phyloP scores from a whole-genome alignment of 805 yeast species.

The Wickerhamomyces bovis region DNA sequence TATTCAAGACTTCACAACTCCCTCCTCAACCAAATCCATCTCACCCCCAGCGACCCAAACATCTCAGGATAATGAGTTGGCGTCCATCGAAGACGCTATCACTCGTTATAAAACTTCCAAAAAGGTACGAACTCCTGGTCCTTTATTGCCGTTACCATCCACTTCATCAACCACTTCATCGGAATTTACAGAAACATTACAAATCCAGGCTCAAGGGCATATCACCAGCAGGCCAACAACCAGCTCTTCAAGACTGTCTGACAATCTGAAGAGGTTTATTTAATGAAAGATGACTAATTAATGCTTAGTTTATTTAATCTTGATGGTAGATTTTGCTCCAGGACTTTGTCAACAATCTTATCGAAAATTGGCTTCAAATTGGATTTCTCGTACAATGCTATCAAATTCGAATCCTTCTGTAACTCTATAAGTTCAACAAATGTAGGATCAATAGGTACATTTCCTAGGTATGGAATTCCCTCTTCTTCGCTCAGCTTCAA shows the following conservation, averaged over 20 bases:
- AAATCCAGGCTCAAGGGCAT: neutral
- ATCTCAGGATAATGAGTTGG: neutral
- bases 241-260: slow-evolving; percentile 1
- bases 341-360: slow-evolving; percentile 35
- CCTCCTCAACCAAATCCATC: neutral
- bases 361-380: slow-evolving; percentile 36
- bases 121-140: neutral
- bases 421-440: slow-evolving; percentile 86
- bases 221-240: neutral
- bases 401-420: slow-evolving; percentile 28
- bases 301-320: slow-evolving; percentile 7
- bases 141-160: neutral
- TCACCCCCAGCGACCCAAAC: neutral
- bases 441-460: slow-evolving; percentile 87
- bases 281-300: neutral
- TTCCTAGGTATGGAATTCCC: slow-evolving; percentile 68
- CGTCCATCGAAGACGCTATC: neutral
- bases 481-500: slow-evolving; percentile 55
- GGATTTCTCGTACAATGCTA: slow-evolving; percentile 31
- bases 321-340: slow-evolving; percentile 25
- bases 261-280: slow-evolving; percentile 7
- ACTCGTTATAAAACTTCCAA: neutral
- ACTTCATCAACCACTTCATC: neutral
- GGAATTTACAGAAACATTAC: neutral
- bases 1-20: neutral